Evolutionary conservation across 2,329 filamentous ascomycete genomes (phyloP).

Genomic region (Teratosphaeria nubilosa): DNA sequence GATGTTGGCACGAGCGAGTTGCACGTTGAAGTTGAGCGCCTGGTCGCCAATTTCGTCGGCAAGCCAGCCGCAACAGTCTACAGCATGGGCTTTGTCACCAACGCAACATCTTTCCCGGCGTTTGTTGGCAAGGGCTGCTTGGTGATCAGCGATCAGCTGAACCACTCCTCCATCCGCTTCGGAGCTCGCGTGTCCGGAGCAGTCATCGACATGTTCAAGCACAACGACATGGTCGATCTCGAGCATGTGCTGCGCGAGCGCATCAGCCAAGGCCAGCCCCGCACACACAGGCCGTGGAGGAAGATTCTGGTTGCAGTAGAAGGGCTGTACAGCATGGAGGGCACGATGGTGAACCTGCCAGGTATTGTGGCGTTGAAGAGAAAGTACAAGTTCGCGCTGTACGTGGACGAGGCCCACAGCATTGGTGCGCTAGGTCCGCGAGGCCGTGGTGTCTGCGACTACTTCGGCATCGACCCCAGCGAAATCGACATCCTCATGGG

Average conservation of each 20-base stretch:
- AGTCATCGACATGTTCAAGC: slow-evolving; percentile 92
- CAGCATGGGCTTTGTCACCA: slow-evolving; percentile 98
- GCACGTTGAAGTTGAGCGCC: slow-evolving; percentile 75
- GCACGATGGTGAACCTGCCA: slow-evolving; percentile 96
- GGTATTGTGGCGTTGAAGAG: slow-evolving; percentile 77
- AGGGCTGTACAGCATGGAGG: slow-evolving; percentile 98
- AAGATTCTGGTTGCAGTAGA: slow-evolving; percentile 96
- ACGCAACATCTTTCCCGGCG: slow-evolving; percentile 84
- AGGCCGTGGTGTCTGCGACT: slow-evolving; percentile 92
- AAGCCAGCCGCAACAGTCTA: slow-evolving; percentile 95
- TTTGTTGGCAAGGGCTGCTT: slow-evolving; percentile 87
- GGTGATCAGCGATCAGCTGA: slow-evolving; percentile 92
- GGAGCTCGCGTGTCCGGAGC: slow-evolving; percentile 89
- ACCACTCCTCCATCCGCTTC: slow-evolving; percentile 94
- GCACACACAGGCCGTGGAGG: slow-evolving; percentile 98
- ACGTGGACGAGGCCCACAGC: slow-evolving; percentile 93
- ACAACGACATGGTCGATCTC: slow-evolving; percentile 87
- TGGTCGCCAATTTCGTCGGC: slow-evolving; percentile 84
- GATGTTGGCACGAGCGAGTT: slow-evolving; percentile 84
- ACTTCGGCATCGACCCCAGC: slow-evolving; percentile 79
- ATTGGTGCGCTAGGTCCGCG: slow-evolving; percentile 82
- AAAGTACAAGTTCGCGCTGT: slow-evolving; percentile 94
- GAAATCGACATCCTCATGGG: slow-evolving; percentile 97
- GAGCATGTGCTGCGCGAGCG: slow-evolving; percentile 80
- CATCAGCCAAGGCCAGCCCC: slow-evolving; percentile 92